A percentile compares a stretch with the other conserved stretches of the same genome.
These are phyloP conservation scores for Fusarium duplospermum DNA, from an alignment of 2,329 filamentous ascomycete species.

Conservation along the genomic window DNA sequence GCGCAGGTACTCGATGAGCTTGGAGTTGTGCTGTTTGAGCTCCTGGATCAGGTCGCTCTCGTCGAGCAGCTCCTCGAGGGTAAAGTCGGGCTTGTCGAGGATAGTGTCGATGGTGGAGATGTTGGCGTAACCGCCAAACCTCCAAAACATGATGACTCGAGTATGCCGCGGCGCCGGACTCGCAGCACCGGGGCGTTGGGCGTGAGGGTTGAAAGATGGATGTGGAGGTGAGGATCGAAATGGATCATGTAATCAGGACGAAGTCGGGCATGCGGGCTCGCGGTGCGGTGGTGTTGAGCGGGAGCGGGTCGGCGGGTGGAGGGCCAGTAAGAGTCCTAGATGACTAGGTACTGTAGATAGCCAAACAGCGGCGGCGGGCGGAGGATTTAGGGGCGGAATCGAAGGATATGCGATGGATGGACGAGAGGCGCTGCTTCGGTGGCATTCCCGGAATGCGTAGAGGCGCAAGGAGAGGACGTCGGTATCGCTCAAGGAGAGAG, in stretches of 20 bases:
- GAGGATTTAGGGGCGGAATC: slow-evolving; percentile 5
- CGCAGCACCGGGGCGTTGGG: slow-evolving; percentile 47
- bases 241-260: slow-evolving; percentile 44
- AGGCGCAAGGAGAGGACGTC: slow-evolving; percentile 15
- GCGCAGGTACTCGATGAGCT: slow-evolving; percentile 94
- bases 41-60: slow-evolving; percentile 97
- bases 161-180: slow-evolving; percentile 49
- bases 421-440: neutral
- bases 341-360: neutral
- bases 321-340: slow-evolving; percentile 17
- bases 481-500: slow-evolving; percentile 12
- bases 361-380: neutral
- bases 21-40: slow-evolving; percentile 97
- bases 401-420: neutral
- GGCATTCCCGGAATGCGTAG: slow-evolving; percentile 34
- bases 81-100: slow-evolving; percentile 96
- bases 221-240: slow-evolving; percentile 38
- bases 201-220: slow-evolving; percentile 27
- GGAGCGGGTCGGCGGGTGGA: slow-evolving; percentile 33
- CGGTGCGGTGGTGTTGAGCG: slow-evolving; percentile 14
- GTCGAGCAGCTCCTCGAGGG: slow-evolving; percentile 93
- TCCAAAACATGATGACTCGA: slow-evolving; percentile 92
- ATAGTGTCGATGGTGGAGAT: slow-evolving; percentile 96
- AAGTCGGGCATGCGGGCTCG: slow-evolving; percentile 28
- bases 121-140: slow-evolving; percentile 98